phyloP scores from a whole-genome alignment of 2,329 filamentous ascomycete species.

The Escovopsis sp. region DNA sequence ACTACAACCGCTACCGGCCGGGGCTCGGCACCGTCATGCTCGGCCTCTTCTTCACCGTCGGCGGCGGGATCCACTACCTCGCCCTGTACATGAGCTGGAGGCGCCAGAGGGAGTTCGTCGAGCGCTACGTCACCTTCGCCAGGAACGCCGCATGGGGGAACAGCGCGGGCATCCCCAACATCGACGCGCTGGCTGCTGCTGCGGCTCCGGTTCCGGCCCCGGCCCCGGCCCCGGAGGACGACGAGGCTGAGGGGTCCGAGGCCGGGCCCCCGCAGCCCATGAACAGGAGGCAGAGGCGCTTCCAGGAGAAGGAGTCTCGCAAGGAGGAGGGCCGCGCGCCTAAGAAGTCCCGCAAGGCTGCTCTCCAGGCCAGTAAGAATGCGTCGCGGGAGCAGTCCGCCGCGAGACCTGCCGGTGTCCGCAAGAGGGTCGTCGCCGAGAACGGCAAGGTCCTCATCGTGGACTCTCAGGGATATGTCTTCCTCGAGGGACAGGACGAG shows the following conservation, averaged over 20 bases:
- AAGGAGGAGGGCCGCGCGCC: slow-evolving; percentile 48
- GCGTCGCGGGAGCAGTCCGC: slow-evolving; percentile 32
- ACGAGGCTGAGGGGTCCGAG: slow-evolving; percentile 31
- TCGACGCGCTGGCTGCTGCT: slow-evolving; percentile 33
- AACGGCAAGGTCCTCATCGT: slow-evolving; percentile 94
- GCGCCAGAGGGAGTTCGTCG: slow-evolving; percentile 80
- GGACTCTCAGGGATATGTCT: slow-evolving; percentile 83
- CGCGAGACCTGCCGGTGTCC: slow-evolving; percentile 48
- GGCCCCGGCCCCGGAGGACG: slow-evolving; percentile 28
- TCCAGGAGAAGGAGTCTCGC: slow-evolving; percentile 73
- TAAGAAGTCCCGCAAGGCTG: slow-evolving; percentile 29
- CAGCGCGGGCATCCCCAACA: slow-evolving; percentile 55
- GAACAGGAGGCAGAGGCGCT: slow-evolving; percentile 76
- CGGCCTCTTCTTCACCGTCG: slow-evolving; percentile 68
- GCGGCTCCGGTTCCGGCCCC: slow-evolving; percentile 16
- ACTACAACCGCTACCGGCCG: slow-evolving; percentile 87
- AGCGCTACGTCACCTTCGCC: slow-evolving; percentile 82
- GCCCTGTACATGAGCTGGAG: slow-evolving; percentile 77
- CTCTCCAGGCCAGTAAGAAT: slow-evolving; percentile 9
- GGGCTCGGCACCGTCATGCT: slow-evolving; percentile 73
- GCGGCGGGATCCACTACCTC: slow-evolving; percentile 77
- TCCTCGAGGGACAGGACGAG: slow-evolving; percentile 80
- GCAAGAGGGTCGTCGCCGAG: slow-evolving; percentile 80
- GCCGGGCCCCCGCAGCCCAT: slow-evolving; percentile 40
- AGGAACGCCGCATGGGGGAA: slow-evolving; percentile 83